Percentiles rank a stretch among this genome's conserved stretches.
These are phyloP conservation scores for Tuber calosporum DNA, from an alignment of 495 filamentous ascomycete genomes.

Conservation along the genomic window DNA sequence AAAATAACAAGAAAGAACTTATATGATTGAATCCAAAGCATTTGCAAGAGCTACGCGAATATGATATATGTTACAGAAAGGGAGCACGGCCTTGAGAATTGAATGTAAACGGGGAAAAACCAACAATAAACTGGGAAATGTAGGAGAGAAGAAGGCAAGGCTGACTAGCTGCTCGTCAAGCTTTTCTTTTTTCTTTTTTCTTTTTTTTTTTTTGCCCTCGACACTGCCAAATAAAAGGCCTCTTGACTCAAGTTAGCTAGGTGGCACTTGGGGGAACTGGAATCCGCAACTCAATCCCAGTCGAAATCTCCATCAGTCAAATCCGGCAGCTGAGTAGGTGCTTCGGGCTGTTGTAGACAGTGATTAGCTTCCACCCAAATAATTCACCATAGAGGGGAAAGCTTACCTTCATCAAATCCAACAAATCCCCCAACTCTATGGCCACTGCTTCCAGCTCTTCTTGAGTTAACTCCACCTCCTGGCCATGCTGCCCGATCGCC, in stretches of 20 bases:
- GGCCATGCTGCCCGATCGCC: neutral
- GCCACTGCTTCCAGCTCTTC: neutral
- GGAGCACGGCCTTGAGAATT: neutral
- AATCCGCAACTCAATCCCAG: neutral
- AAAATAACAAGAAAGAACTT: neutral
- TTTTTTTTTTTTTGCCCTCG: too few species aligned
- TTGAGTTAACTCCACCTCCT: neutral
- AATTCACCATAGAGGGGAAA: neutral
- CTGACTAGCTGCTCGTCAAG: neutral
- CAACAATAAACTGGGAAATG: neutral
- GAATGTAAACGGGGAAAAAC: neutral
- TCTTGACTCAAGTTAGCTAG: neutral
- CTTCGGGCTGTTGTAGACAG: neutral
- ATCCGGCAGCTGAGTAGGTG: neutral
- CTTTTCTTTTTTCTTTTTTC: too few species aligned
- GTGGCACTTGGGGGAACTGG: neutral
- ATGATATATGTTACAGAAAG: neutral
- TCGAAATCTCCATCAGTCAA: neutral
- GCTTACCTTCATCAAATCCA: neutral
- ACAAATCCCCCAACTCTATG: neutral
- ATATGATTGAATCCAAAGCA: neutral
- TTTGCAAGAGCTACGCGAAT: neutral
- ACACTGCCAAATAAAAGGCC: neutral
- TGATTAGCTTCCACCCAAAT: neutral
- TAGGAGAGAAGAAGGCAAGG: neutral